Percentiles rank a stretch among this genome's conserved stretches.
Evolutionary conservation across 202 grass and related monocot genomes (phyloP).

Genomic region (Dendrocalamus latiflorus): DNA sequence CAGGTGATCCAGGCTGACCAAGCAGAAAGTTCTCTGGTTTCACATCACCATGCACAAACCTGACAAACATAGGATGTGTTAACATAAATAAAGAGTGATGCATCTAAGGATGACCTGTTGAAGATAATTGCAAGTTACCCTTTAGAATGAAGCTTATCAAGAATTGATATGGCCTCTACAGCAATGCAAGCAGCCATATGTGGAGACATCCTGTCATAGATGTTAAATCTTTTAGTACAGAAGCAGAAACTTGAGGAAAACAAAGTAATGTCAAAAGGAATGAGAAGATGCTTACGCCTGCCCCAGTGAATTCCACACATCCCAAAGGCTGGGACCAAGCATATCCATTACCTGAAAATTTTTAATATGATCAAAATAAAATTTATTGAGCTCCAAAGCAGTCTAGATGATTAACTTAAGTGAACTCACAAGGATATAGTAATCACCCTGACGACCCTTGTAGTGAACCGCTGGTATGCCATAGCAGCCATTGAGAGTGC

Average conservation of each 20-base stretch:
- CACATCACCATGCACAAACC: conserved; percentile 99
- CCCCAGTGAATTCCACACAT: conserved; percentile 84
- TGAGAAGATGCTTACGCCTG: conserved; percentile 57
- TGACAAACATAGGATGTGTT: conserved; percentile 27
- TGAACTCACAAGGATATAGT: conserved; percentile 88
- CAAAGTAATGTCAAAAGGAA: conserved; percentile 27
- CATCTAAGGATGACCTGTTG: neutral
- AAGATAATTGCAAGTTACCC: conserved; percentile 53
- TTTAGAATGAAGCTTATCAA: conserved; percentile 91
- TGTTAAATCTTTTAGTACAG: conserved; percentile 22
- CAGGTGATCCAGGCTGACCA: conserved; percentile 80
- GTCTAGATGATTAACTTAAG: conserved; percentile 32
- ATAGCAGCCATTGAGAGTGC: conserved; percentile 82
- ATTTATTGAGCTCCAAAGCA: conserved; percentile 5
- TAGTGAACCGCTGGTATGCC: conserved; percentile 87
- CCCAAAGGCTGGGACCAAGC: conserved; percentile 98
- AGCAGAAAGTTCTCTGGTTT: conserved; percentile 98
- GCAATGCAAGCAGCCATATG: conserved; percentile 94
- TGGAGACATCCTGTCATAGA: conserved; percentile 68
- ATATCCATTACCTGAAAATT: conserved; percentile 86
- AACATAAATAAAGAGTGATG: conserved; percentile 5
- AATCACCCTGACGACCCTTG: conserved; percentile 84
- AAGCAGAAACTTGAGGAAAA: neutral
- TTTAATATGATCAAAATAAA: neutral
- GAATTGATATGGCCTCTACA: conserved; percentile 90